phyloP scores from a whole-genome alignment of 2,329 filamentous ascomycete species.

The Curvularia sp. region DNA sequence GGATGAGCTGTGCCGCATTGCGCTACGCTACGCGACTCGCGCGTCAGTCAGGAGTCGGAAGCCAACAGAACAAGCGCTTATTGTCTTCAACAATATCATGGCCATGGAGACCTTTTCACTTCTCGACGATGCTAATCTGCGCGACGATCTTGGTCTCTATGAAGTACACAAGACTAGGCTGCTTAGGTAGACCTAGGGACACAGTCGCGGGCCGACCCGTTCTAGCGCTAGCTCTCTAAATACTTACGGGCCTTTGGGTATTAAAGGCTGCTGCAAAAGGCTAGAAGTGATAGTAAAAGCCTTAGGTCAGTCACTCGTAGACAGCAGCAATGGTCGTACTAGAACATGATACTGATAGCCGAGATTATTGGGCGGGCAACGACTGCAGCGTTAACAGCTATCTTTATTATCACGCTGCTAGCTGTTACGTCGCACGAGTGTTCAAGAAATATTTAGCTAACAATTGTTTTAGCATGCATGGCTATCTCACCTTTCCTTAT shows the following conservation, averaged over 20 bases:
- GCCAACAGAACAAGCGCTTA: slow-evolving; percentile 29
- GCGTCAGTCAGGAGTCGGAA: not conserved
- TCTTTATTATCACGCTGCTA: slow-evolving; percentile 29
- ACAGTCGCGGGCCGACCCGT: slow-evolving; percentile 27
- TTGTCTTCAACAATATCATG: slow-evolving; percentile 34
- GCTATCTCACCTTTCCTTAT: slow-evolving; percentile 27
- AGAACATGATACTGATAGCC: slow-evolving; percentile 33
- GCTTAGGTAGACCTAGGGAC: slow-evolving; percentile 42
- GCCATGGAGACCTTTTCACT: slow-evolving; percentile 36
- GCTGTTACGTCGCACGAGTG: slow-evolving; percentile 27
- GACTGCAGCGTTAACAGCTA: slow-evolving; percentile 26
- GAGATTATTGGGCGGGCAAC: slow-evolving; percentile 26
- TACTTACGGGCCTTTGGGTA: slow-evolving; percentile 24
- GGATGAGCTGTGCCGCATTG: slow-evolving; percentile 1
- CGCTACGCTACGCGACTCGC: not conserved
- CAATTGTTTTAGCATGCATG: slow-evolving; percentile 25
- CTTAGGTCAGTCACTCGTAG: slow-evolving; percentile 10
- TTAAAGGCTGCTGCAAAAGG: slow-evolving; percentile 21
- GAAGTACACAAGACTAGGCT: slow-evolving; percentile 48
- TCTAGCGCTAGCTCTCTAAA: slow-evolving; percentile 26
- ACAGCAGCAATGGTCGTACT: slow-evolving; percentile 23
- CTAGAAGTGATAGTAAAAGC: slow-evolving; percentile 14
- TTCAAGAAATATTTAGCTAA: slow-evolving; percentile 21
- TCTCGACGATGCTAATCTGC: slow-evolving; percentile 27
- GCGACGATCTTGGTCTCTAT: slow-evolving; percentile 36